Conservation (phyloP, 164 flowering plant genomes). For the Aristolochia contorta region DNA sequence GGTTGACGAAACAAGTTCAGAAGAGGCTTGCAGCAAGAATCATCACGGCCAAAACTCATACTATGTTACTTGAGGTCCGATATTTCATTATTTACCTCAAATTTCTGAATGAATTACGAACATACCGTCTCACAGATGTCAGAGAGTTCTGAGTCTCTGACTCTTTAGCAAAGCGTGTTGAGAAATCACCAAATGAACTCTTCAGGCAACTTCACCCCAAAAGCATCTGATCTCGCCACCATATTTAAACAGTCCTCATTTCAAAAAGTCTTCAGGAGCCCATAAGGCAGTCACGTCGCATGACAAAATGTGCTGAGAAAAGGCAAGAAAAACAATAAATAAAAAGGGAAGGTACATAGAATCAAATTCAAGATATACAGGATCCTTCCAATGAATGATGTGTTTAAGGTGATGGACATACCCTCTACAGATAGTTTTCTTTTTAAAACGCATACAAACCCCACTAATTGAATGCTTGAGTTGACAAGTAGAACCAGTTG, state of each 20-base stretch:
- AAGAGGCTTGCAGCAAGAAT: not conserved
- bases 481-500: too few relatives aligned
- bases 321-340: too few relatives aligned
- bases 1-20: too few relatives aligned
- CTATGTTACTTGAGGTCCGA: not conserved
- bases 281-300: constrained; percentile 23
- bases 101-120: not conserved
- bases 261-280: constrained; percentile 25
- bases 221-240: constrained; percentile 9
- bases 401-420: too few relatives aligned
- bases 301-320: constrained; percentile 26
- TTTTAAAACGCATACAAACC: too few relatives aligned
- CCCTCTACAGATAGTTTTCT: too few relatives aligned
- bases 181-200: constrained; percentile 9
- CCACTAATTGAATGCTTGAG: too few relatives aligned
- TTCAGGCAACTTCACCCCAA: constrained; percentile 9
- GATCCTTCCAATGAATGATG: too few relatives aligned
- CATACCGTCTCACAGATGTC: constrained; percentile 11
- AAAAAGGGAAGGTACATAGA: too few relatives aligned
- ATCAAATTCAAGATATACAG: too few relatives aligned
- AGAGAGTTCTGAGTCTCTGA: constrained; percentile 3
- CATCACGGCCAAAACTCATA: not conserved
- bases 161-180: constrained; percentile 16
- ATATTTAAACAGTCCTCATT: constrained; percentile 13
- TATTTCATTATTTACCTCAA: not conserved